Conservation (phyloP, 495 filamentous ascomycete genomes). For the Penicillium argentinense region DNA sequence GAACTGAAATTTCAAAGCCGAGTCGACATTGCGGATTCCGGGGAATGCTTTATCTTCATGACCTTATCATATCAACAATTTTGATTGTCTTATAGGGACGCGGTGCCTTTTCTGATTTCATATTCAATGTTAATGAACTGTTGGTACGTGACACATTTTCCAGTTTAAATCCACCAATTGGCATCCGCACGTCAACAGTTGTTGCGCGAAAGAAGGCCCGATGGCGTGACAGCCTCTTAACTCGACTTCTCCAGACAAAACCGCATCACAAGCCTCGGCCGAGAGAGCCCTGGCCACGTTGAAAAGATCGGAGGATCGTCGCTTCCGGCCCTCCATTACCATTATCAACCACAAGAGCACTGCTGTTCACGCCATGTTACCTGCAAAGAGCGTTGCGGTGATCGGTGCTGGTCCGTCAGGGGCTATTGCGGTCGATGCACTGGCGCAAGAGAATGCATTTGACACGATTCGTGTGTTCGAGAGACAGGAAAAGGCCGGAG, state of each 20-base stretch:
- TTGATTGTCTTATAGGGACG: background rate
- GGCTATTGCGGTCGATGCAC: slow-evolving; percentile 57
- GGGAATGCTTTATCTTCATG: background rate
- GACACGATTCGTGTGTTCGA: slow-evolving; percentile 60
- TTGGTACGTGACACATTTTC: background rate
- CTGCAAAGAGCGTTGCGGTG: slow-evolving; percentile 53
- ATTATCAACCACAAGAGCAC: background rate
- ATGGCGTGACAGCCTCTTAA: slow-evolving; percentile 27
- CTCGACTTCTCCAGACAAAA: slow-evolving; percentile 11
- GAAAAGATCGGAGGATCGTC: background rate
- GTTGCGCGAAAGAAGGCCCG: slow-evolving; percentile 16
- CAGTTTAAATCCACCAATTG: background rate
- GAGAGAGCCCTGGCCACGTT: slow-evolving; percentile 8
- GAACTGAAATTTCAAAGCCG: slow-evolving; percentile 1
- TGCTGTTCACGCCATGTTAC: slow-evolving; percentile 12
- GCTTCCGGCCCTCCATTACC: background rate
- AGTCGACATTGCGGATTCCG: background rate
- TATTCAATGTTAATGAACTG: background rate
- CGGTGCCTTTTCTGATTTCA: background rate
- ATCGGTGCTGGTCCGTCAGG: slow-evolving; percentile 60
- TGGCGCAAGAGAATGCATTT: slow-evolving; percentile 56
- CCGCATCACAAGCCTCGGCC: slow-evolving; percentile 13
- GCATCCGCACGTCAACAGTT: background rate
- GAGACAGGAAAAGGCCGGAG: slow-evolving; percentile 55
- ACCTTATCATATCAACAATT: background rate